Percentiles rank a stretch among this genome's conserved stretches.
Evolutionary conservation across 225 moss, liverwort and hornwort species (phyloP).

Genomic region (Takakia lepidozioides): DNA sequence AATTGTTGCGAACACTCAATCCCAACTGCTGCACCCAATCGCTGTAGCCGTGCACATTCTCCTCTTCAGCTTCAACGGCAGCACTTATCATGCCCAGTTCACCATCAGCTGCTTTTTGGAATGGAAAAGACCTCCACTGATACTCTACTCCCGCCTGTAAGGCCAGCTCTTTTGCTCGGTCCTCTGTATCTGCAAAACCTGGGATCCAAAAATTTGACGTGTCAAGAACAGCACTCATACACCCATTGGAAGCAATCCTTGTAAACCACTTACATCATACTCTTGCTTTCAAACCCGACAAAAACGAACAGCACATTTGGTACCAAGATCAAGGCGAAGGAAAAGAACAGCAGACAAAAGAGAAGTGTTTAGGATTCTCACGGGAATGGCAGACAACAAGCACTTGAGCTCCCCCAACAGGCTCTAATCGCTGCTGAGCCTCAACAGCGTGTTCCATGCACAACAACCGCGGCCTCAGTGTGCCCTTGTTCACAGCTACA

Average conservation of each 20-base stretch:
- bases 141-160: conserved; percentile 52
- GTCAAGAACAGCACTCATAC: no score
- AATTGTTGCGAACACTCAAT: conserved; percentile 53
- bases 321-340: no score
- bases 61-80: conserved; percentile 73
- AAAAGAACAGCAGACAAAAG: not conserved
- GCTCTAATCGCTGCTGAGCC: conserved; percentile 65
- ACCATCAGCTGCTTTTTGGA: conserved; percentile 44
- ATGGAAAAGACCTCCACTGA: conserved; percentile 62
- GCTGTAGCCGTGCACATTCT: conserved; percentile 39
- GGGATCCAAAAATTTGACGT: no score
- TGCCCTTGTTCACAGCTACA: conserved; percentile 13
- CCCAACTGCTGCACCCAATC: conserved; percentile 88
- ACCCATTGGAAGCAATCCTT: no score
- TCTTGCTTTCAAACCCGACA: no score
- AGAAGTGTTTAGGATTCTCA: no score
- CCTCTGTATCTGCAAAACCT: conserved; percentile 70
- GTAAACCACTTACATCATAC: no score
- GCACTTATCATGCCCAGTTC: conserved; percentile 57
- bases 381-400: conserved; percentile 80
- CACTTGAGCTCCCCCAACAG: conserved; percentile 65
- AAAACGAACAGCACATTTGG: no score
- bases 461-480: conserved; percentile 52
- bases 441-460: conserved; percentile 90
- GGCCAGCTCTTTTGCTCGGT: conserved; percentile 59